These are phyloP conservation scores for Takashimella tepidaria DNA, from an alignment of 1,284 basidiomycete genomes.

Conservation along the genomic window DNA sequence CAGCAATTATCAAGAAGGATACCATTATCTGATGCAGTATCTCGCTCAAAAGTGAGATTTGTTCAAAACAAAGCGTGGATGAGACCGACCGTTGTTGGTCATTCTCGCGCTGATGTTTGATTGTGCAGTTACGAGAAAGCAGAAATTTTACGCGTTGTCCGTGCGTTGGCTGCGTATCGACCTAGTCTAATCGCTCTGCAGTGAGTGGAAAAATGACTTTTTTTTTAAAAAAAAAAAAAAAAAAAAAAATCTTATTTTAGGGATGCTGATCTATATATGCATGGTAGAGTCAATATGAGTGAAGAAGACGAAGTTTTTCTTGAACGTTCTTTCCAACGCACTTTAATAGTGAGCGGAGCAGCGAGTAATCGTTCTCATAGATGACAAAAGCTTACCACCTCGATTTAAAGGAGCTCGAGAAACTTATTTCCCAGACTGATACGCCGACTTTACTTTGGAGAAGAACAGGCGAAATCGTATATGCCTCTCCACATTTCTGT, in stretches of 20 bases:
- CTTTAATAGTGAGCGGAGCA: conserved; percentile 77
- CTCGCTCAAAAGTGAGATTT: conserved; percentile 64
- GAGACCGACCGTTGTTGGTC: conserved; percentile 5
- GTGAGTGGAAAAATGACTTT: too few relatives aligned
- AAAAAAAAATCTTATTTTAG: too few relatives aligned
- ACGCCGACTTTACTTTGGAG: conserved; percentile 99
- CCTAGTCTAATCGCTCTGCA: conserved; percentile 94
- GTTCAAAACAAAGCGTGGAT: not conserved
- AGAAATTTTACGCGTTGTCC: conserved; percentile 88
- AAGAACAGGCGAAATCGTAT: conserved; percentile 92
- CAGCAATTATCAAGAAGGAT: conserved; percentile 81
- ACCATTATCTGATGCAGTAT: conserved; percentile 90
- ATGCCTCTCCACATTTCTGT: conserved; percentile 93
- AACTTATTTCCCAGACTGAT: conserved; percentile 92
- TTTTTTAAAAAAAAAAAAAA: too few relatives aligned
- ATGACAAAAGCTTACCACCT: not conserved
- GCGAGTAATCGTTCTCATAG: conserved; percentile 17
- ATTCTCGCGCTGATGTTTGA: conserved; percentile 12
- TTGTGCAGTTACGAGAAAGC: conserved; percentile 81
- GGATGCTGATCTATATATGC: too few relatives aligned
- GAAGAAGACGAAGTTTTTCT: conserved; percentile 92
- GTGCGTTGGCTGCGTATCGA: conserved; percentile 87
- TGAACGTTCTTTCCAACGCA: conserved; percentile 90
- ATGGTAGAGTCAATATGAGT: conserved; percentile 69
- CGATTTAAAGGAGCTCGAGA: conserved; percentile 74